Conservation (phyloP, 208 protist genomes). For the Leptomonas pyrrhocoris region DNA sequence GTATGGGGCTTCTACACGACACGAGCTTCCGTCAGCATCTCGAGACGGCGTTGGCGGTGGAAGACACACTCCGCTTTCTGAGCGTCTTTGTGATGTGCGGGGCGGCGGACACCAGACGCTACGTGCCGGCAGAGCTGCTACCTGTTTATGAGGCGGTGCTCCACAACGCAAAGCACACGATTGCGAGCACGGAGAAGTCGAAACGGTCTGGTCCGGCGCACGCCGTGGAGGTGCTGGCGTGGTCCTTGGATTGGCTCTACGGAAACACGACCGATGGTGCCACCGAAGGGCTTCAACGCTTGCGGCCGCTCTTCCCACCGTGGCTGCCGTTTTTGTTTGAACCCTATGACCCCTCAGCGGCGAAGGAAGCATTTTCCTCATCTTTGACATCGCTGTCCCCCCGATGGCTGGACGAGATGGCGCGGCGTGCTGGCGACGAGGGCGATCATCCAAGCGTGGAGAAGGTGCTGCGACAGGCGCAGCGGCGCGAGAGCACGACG, state of each 20-base stretch:
- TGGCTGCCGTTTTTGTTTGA: constrained; percentile 30
- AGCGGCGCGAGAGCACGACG: neutral
- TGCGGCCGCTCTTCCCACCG: constrained; percentile 14
- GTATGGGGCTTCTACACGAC: neutral
- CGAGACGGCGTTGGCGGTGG: neutral
- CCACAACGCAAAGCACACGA: constrained; percentile 12
- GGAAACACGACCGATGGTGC: neutral
- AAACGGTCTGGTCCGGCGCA: constrained; percentile 13
- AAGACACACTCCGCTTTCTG: constrained; percentile 16
- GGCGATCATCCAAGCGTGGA: constrained; percentile 13
- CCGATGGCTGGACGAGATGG: constrained; percentile 18
- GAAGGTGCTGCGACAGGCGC: constrained; percentile 16
- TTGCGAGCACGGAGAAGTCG: constrained; percentile 22
- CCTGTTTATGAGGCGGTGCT: neutral
- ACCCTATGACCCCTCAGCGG: neutral
- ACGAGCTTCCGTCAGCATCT: neutral
- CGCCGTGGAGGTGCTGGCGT: constrained; percentile 23
- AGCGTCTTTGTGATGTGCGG: constrained; percentile 20
- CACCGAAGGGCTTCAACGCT: neutral
- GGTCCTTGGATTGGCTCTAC: constrained; percentile 30
- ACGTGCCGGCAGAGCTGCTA: neutral
- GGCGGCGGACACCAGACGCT: neutral
- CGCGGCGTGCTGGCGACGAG: neutral
- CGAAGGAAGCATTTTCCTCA: neutral
- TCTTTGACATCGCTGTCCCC: constrained; percentile 17